Evolutionary conservation across 805 yeast genomes (phyloP), one percentile per base, ranked within the genome.

Genomic region (Hanseniaspora osmophila): DNA sequence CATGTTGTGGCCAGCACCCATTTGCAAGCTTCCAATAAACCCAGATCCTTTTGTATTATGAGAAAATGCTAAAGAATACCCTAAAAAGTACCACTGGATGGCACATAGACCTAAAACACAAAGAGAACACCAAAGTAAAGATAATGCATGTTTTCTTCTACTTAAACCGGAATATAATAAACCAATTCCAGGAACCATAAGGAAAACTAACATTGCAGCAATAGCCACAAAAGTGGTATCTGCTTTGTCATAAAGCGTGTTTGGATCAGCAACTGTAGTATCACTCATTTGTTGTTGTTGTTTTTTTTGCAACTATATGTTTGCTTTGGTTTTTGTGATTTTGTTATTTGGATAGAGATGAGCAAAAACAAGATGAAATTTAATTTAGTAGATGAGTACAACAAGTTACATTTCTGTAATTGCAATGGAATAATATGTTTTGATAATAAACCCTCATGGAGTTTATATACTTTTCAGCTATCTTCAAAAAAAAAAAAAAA

Each of bases 1-100:
- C 18, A 83, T 94, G 48, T 81, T 69, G 72, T 71, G 82, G 57
- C 90, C 71, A 51, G 87, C 80, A 60, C 90, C 86, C 65, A 84
- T 80, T 55, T 74, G 74, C 60, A 90, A 69, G 49, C 85, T 75
- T 47, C 98, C 98, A 53, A 86, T 70, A 64, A 87, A 83, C 16
- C 68, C 71, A 12, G 84, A 73, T 41, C 77, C 74, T 41, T 61
- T 60, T 13, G 76, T 78, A 47, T 71, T 66, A 59, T 80, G 84
- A 22, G 90, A 72, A 61, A 90, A 90, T 16, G 86, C 80, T 47
- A 92, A 72, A 12, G 96, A 84, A 65, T 84, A 90, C 51, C 97
- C 98, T 96, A 96, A 87, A 70, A 87, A 88, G 66, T 87, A 92
- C 97, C 98, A 90, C 64, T 92, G 96, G 75, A 92, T 86, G 1